phyloP scores from a whole-genome alignment of 2,329 filamentous ascomycete genomes.

The Colletotrichum sp. region DNA sequence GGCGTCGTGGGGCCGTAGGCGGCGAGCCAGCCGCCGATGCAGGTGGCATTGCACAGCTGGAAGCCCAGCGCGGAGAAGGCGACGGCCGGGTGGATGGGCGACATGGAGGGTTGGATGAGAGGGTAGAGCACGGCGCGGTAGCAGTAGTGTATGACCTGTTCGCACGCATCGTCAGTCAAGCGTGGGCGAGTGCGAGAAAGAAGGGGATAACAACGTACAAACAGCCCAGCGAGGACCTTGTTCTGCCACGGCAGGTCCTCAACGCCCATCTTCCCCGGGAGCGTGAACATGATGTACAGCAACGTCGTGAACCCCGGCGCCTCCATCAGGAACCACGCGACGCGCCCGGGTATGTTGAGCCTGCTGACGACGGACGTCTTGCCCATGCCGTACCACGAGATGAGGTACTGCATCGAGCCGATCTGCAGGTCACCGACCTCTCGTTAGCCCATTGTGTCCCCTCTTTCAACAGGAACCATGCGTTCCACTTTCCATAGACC shows the following conservation, averaged over 20 bases:
- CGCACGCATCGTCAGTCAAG: background rate
- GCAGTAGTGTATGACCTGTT: constrained; percentile 81
- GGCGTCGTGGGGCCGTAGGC: constrained; percentile 76
- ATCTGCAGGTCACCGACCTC: constrained; percentile 53
- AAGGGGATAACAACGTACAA: constrained; percentile 39
- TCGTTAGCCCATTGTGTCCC: background rate
- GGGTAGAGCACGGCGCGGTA: constrained; percentile 89
- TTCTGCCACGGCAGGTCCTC: constrained; percentile 76
- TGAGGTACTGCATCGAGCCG: constrained; percentile 75
- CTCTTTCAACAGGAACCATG: background rate
- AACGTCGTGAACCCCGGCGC: constrained; percentile 77
- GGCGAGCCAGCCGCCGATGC: constrained; percentile 80
- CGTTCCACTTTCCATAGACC: no score
- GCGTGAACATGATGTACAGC: constrained; percentile 76
- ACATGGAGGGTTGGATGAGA: constrained; percentile 88
- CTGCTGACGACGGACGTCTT: constrained; percentile 81
- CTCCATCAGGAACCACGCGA: constrained; percentile 92
- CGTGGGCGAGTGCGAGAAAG: no score
- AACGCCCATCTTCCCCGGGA: constrained; percentile 65
- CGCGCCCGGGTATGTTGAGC: constrained; percentile 87
- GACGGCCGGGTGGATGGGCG: constrained; percentile 79
- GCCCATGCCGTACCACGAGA: constrained; percentile 87
- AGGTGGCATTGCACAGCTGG: constrained; percentile 81
- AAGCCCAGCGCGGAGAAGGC: constrained; percentile 71
- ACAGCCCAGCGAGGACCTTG: constrained; percentile 75